phyloP scores from a whole-genome alignment of 192 early-diverging fungal genomes.

The Pecoramyces ruminantium region DNA sequence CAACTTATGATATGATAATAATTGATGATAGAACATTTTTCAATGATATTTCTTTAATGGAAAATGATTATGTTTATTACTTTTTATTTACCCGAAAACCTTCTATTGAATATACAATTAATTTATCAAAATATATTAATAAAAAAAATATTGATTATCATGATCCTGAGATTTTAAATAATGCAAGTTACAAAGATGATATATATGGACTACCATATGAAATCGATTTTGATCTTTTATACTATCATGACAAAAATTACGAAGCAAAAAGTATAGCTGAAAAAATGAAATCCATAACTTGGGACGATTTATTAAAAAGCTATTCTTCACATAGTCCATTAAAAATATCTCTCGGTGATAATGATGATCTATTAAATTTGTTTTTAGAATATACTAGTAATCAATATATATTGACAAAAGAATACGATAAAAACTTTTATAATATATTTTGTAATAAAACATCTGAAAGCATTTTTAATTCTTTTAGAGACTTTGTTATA shows the following conservation, averaged over 20 bases:
- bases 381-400: background rate
- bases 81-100: too few relatives aligned
- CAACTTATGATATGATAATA: background rate
- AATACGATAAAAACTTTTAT: background rate
- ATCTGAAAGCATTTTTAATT: background rate
- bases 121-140: background rate
- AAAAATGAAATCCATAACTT: background rate
- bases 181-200: background rate
- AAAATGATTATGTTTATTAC: background rate
- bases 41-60: background rate
- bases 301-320: background rate
- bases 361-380: background rate
- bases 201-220: background rate
- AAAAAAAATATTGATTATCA: background rate
- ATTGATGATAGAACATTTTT: background rate
- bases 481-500: background rate
- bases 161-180: background rate
- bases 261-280: background rate
- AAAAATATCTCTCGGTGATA: background rate
- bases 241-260: background rate
- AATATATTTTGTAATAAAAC: background rate
- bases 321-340: background rate
- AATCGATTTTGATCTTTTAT: background rate
- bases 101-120: background rate
- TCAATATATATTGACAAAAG: background rate